A percentile compares a stretch with the other conserved stretches of the same genome.
Conservation (phyloP, 2,329 filamentous ascomycete species). For the Diaporthe australafricana region DNA sequence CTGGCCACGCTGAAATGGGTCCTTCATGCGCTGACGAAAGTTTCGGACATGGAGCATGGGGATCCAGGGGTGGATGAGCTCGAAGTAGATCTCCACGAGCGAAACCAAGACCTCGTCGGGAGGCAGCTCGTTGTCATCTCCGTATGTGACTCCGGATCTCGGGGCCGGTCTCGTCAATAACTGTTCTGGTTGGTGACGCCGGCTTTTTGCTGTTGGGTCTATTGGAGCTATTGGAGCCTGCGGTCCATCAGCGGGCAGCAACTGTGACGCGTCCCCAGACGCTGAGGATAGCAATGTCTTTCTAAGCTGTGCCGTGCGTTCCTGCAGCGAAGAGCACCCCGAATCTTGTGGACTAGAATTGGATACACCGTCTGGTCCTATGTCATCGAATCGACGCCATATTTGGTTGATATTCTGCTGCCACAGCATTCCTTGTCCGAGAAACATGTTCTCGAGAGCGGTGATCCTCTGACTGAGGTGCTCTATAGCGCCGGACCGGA, state of each 20-base stretch:
- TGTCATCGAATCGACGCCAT: conserved; percentile 35
- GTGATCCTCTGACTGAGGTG: conserved; percentile 47
- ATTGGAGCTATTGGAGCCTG: background rate
- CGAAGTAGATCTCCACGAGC: conserved; percentile 51
- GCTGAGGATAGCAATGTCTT: background rate
- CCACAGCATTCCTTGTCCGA: conserved; percentile 51
- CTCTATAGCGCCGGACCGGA: conserved; percentile 50
- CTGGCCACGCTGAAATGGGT: conserved; percentile 38
- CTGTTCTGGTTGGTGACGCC: background rate
- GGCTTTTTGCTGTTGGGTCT: background rate
- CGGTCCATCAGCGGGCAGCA: background rate
- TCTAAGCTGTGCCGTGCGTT: background rate
- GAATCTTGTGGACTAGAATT: background rate
- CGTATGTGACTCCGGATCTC: no score
- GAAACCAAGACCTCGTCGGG: conserved; percentile 48
- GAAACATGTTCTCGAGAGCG: conserved; percentile 52
- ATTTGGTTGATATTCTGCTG: conserved; percentile 44
- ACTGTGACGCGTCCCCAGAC: background rate
- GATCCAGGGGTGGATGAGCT: conserved; percentile 53
- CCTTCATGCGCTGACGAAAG: conserved; percentile 41
- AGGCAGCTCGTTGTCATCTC: conserved; percentile 34
- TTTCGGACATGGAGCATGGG: conserved; percentile 49
- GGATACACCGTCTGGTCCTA: background rate
- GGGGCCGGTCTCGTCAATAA: background rate
- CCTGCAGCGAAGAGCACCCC: background rate